Percentiles rank a stretch among this genome's conserved stretches.
phyloP scores from a whole-genome alignment of 441 rosid species.

The Erodium trifolium region DNA sequence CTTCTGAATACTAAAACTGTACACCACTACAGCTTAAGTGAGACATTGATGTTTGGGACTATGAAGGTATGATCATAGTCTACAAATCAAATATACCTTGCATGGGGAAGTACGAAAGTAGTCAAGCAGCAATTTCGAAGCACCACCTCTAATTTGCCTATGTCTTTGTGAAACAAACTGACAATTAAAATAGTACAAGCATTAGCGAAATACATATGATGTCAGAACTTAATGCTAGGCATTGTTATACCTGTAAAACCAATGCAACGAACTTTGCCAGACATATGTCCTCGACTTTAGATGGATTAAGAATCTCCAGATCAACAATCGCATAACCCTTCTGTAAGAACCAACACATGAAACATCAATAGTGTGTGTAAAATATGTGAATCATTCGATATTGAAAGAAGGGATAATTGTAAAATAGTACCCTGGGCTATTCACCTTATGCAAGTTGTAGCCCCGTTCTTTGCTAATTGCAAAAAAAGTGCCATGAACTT shows the following conservation, averaged over 20 bases:
- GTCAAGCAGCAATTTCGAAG: conserved; percentile 60
- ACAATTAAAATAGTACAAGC: conserved; percentile 19
- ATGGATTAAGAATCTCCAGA: conserved; percentile 52
- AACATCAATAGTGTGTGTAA: conserved; percentile 1
- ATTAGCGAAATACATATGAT: conserved; percentile 21
- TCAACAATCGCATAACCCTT: conserved; percentile 71
- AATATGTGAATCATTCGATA: conserved; percentile 8
- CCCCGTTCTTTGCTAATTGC: too few species aligned
- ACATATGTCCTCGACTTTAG: conserved; percentile 47
- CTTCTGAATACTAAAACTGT: too few species aligned
- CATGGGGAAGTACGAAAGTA: conserved; percentile 59
- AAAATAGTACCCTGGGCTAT: too few species aligned
- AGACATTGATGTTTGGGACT: too few species aligned
- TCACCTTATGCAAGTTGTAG: too few species aligned
- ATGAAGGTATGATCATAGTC: not conserved
- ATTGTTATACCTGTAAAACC: conserved; percentile 57
- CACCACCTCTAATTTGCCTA: conserved; percentile 66
- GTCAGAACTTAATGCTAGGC: conserved; percentile 10
- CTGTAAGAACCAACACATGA: conserved; percentile 27
- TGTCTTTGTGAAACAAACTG: conserved; percentile 90
- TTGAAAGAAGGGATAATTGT: conserved; percentile 7
- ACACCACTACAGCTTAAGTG: too few species aligned
- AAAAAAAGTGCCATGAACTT: too few species aligned
- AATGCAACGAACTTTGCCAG: conserved; percentile 56
- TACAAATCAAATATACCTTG: conserved; percentile 47